Conservation (phyloP, 2,329 filamentous ascomycete species). For the Lachnellula suecica region DNA sequence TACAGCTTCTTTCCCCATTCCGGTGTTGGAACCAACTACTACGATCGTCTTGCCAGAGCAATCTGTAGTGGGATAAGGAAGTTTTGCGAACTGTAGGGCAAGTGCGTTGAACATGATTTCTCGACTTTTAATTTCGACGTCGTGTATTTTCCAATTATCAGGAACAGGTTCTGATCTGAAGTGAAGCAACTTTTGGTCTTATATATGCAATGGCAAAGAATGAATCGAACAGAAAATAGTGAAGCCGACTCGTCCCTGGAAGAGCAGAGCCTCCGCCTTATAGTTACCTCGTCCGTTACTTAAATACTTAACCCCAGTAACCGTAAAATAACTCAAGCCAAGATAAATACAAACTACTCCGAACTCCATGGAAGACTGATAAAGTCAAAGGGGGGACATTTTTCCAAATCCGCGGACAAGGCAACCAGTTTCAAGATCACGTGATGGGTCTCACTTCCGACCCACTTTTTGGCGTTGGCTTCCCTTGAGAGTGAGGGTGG, state of each 20-base stretch:
- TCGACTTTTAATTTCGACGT: too few relatives aligned
- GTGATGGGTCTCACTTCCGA: background rate
- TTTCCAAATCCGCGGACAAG: background rate
- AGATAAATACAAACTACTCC: too few relatives aligned
- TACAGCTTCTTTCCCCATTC: conserved; percentile 41
- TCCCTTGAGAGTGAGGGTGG: too few relatives aligned
- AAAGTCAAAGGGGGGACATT: too few relatives aligned
- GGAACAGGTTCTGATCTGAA: too few relatives aligned
- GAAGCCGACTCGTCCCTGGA: too few relatives aligned
- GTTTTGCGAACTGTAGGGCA: background rate
- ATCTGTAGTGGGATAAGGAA: background rate
- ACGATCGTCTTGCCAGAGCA: background rate
- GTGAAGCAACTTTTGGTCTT: too few relatives aligned
- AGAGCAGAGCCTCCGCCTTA: too few relatives aligned
- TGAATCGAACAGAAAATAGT: too few relatives aligned
- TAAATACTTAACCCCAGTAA: background rate
- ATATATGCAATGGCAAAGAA: too few relatives aligned
- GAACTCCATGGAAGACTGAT: background rate
- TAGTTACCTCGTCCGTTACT: background rate
- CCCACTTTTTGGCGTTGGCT: too few relatives aligned
- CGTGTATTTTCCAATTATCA: too few relatives aligned
- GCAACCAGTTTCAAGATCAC: background rate
- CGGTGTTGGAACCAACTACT: conserved; percentile 39
- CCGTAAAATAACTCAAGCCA: background rate
- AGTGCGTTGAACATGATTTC: background rate